phyloP scores from a whole-genome alignment of 768 basidiomycete species.

The Antrodiella citrinella region DNA sequence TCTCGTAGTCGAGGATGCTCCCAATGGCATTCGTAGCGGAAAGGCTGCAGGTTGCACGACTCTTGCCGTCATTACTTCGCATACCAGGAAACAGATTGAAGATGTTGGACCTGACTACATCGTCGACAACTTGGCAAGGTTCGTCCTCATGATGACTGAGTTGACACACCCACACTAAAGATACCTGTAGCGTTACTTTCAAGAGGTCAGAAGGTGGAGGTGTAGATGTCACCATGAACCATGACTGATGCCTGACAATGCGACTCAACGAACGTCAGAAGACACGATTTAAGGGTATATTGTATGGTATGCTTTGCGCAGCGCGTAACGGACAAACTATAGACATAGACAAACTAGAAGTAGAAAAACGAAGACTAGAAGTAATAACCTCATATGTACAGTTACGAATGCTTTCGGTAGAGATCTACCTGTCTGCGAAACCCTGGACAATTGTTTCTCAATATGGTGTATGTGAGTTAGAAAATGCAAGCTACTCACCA shows the following conservation, averaged over 20 bases:
- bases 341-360: neutral
- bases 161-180: too few species aligned
- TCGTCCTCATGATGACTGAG: too few species aligned
- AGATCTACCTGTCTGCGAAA: constrained; percentile 58
- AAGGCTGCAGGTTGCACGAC: constrained; percentile 78
- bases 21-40: constrained; percentile 75
- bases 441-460: constrained; percentile 26
- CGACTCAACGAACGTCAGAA: too few species aligned
- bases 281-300: neutral
- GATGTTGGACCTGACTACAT: constrained; percentile 58
- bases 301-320: neutral
- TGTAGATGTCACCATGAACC: constrained; percentile 37
- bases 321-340: neutral
- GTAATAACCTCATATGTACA: too few species aligned
- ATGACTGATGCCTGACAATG: constrained; percentile 15
- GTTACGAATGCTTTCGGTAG: constrained; percentile 35
- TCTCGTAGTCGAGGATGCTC: constrained; percentile 91
- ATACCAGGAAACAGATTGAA: constrained; percentile 60
- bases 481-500: constrained; percentile 42
- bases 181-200: neutral
- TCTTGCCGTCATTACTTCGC: constrained; percentile 76
- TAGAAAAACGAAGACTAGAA: too few species aligned
- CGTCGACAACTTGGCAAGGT: constrained; percentile 67
- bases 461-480: too few species aligned
- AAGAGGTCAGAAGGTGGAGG: constrained; percentile 13